Evolutionary conservation across 768 basidiomycete genomes (phyloP).

Genomic region (Leccinum fibrillosum): DNA sequence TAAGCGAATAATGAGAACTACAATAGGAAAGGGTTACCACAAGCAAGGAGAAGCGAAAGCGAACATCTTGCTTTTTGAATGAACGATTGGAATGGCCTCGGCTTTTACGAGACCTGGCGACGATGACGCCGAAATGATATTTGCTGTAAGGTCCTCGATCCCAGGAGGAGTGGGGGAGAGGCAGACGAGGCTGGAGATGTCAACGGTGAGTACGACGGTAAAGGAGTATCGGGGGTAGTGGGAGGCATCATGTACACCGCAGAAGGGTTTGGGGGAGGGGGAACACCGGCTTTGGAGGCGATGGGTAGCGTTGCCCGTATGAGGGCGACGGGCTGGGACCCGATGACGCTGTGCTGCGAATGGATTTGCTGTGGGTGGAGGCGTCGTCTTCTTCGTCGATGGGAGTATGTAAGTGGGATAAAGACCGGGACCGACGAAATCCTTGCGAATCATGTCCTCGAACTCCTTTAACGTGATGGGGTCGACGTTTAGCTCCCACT

Average conservation of each 20-base stretch:
- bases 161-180: slow-evolving; percentile 57
- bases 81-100: slow-evolving; percentile 25
- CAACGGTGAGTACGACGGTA: slow-evolving; percentile 46
- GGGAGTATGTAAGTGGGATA: slow-evolving; percentile 65
- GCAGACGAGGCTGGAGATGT: slow-evolving; percentile 61
- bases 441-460: slow-evolving; percentile 54
- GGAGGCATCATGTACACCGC: slow-evolving; percentile 28
- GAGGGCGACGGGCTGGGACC: slow-evolving; percentile 28
- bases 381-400: slow-evolving; percentile 59
- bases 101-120: slow-evolving; percentile 31
- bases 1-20: slow-evolving; percentile 22
- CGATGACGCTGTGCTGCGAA: slow-evolving; percentile 33
- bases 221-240: slow-evolving; percentile 52
- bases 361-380: slow-evolving; percentile 30
- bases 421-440: slow-evolving; percentile 53
- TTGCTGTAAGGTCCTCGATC: slow-evolving; percentile 47
- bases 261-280: slow-evolving; percentile 13
- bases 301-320: slow-evolving; percentile 29
- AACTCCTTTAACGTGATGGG: slow-evolving; percentile 60
- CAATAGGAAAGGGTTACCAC: slow-evolving; percentile 45
- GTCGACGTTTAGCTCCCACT: slow-evolving; percentile 86
- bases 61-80: slow-evolving; percentile 58
- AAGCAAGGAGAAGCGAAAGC: slow-evolving; percentile 58
- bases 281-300: slow-evolving; percentile 29
- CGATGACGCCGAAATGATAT: slow-evolving; percentile 41